Base-by-base conservation (phyloP, 176 grass and related monocot species). In the Puccinellia tenuiflora region DNA sequence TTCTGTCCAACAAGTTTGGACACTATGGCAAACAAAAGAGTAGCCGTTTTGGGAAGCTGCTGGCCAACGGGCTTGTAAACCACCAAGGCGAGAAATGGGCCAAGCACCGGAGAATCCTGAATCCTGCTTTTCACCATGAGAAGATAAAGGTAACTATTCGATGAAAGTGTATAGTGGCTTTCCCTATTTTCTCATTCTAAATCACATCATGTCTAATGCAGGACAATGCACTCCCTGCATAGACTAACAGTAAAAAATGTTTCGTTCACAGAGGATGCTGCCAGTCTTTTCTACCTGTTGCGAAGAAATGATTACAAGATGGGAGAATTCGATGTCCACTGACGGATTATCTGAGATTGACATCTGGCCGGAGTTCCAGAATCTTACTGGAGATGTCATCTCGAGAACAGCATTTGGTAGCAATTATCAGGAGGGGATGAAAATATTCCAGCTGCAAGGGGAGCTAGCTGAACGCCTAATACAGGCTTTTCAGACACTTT, bases 391-490 rank as follows among this genome's bases (percentile, higher is more conserved):
- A 76, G 92, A 94, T 85, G 89, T 90, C 31, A 92, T 94, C 54
- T 94, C 94, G n/a, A 81, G 77, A 45, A 91, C 91, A 18, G 87
- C 94, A 47, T 97, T 97, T 84, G 94, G 94, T 45, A 87, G 91
- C 89, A 92, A 76, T 85, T 94, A 87, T 74, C 45, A 90, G 13
- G 90, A 94, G 77, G 94, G 88, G 28, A 94, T n/a, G 65, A 85
- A 42, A 62, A 97, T 97, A 85, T 94, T 97, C 30, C 77, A 87
- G 52, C 87, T 97, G 25, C 94, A 92, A 85, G 52, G 38, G 26
- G 94, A 94, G 73, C 77, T 33, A 50, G 77, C 85, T n/a, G 79
- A 73, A 82, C 73, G 84, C 38, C 8, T 94, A 21, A 73, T 87
- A 55, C 82, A 65, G 43, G 75, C 81, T 33, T 45, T 83, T 37